phyloP scores from a whole-genome alignment of 139 green algal genomes.

The Tetradesmus lagerheimii region DNA sequence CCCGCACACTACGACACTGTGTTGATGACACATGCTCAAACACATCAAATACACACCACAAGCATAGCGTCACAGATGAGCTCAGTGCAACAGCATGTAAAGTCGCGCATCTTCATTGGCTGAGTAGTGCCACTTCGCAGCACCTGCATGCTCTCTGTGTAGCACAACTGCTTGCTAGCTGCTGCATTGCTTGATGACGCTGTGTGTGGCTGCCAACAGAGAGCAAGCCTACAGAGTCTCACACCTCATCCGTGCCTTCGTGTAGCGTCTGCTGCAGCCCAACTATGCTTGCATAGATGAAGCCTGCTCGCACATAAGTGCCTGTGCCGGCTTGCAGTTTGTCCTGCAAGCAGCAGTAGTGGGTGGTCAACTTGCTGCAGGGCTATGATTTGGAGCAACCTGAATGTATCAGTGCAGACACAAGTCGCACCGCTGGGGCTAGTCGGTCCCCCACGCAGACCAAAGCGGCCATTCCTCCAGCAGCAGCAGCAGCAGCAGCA shows the following conservation, averaged over 20 bases:
- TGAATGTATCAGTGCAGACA: neutral
- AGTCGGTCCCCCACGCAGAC: constrained; percentile 51
- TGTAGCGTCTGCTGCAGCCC: constrained; percentile 47
- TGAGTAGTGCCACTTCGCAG: too few species aligned
- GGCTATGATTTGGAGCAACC: too few species aligned
- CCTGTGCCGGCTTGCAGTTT: constrained; percentile 59
- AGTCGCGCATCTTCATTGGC: too few species aligned
- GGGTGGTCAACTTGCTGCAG: neutral
- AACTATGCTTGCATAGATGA: constrained; percentile 67
- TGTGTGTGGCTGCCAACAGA: neutral
- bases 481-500: neutral
- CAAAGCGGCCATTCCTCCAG: neutral
- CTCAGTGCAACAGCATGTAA: too few species aligned
- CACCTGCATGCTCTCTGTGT: too few species aligned
- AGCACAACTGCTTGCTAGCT: too few species aligned
- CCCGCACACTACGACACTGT: too few species aligned
- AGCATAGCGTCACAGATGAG: too few species aligned
- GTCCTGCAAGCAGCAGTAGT: constrained; percentile 47
- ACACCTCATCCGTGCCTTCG: neutral
- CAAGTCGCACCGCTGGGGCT: constrained; percentile 22
- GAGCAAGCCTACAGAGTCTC: neutral
- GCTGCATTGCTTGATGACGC: neutral
- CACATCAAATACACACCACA: too few species aligned
- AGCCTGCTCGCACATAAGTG: constrained; percentile 60
- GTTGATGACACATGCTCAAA: too few species aligned